These are phyloP conservation scores for Leishmania major DNA, from an alignment of 208 protist genomes.

Conservation along the genomic window DNA sequence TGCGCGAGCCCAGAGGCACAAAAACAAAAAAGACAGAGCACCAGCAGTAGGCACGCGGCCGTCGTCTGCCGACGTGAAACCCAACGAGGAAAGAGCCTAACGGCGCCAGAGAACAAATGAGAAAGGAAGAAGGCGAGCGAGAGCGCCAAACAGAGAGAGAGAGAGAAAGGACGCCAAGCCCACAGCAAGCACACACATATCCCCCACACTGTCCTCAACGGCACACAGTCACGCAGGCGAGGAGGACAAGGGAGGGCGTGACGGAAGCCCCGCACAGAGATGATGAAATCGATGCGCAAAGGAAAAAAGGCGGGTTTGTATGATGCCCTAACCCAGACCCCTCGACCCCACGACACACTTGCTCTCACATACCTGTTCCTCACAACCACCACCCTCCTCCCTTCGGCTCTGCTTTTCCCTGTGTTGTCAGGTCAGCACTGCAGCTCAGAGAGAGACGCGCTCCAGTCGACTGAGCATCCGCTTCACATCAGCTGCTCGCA, in stretches of 20 bases:
- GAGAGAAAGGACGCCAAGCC: not conserved
- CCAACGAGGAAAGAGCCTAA: not conserved
- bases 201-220: not conserved
- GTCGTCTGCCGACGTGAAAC: not conserved
- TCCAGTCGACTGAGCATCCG: conserved; percentile 41
- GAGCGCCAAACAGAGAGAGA: not conserved
- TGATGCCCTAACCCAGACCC: not conserved
- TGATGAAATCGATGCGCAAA: not conserved
- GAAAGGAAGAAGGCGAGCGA: not conserved
- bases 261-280: not conserved
- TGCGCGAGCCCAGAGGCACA: not conserved
- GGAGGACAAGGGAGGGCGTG: not conserved
- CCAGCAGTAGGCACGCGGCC: not conserved
- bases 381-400: not conserved
- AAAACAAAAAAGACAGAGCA: not conserved
- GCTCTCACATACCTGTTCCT: not conserved
- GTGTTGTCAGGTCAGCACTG: not conserved
- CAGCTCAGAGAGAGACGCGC: not conserved
- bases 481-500: conserved; percentile 30
- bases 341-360: not conserved
- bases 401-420: not conserved
- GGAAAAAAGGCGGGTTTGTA: not conserved
- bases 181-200: not conserved
- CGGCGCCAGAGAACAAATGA: not conserved
- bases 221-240: not conserved